Base-by-base conservation (phyloP, 83 land plant genomes). In the Isoetes engelmannii region DNA sequence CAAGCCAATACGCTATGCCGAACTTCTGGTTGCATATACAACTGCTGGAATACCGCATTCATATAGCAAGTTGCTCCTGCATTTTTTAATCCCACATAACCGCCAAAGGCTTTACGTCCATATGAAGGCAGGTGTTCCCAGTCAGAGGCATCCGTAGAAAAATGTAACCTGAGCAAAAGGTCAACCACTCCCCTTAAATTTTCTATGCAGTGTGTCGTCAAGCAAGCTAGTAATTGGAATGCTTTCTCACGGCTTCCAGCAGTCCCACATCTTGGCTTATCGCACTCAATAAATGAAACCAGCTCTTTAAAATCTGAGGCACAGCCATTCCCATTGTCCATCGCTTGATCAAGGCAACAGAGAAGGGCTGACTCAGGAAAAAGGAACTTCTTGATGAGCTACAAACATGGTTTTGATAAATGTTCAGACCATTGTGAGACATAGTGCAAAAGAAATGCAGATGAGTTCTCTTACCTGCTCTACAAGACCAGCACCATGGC, bases 61-160 rank as follows among this genome's bases (percentile, higher is more conserved):
- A 76, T 76, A 65, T 76, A 76, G 69, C 79, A 76, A 12, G 79
- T 76, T 17, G 79, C 79, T 19, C 79, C 79, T 5, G 76, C 79
- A 70, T 71, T 76, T 53, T 76, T 76, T 48, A 76, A 65, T 37
- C 79, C 75, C 41, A 76, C 79, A 70, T 76, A 76, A 47, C 79
- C 79, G 43, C 79, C 67, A 4, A 71, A 18, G 7, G 75, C 75
- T 45, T 76, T 76, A 17, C 75, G 67, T 7, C 79, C 79, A 70
- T 71, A 63, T 19, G 75, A 76, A 51, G 75, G 75, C 4, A 65
- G 47, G 10, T 76, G 79, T 5, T 76, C 79, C 79, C 79, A 76
- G 43, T 76, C 79, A 44, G 42, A 19, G 15, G 71, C 46, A 10
- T 76, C 78, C 46, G 76, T 61, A 13, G 79, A 62, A 63, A 76